phyloP scores from a whole-genome alignment of 192 early-diverging fungal species.

The Coemansia sp. region DNA sequence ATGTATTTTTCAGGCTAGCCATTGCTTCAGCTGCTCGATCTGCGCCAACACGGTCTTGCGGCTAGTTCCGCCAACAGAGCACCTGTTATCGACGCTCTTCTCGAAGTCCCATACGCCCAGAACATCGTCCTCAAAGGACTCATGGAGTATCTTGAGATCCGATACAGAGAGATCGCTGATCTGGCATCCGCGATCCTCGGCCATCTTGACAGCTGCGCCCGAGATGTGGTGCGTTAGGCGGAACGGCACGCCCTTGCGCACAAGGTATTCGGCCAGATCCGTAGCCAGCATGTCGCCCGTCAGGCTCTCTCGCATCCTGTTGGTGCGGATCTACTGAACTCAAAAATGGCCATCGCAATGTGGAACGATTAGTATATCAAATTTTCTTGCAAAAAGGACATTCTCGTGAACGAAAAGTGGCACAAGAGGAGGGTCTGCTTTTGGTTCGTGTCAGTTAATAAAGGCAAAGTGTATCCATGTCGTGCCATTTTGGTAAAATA shows the following conservation, averaged over 20 bases:
- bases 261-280: constrained; percentile 97
- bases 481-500: constrained; percentile 2
- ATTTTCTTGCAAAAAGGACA: constrained; percentile 1
- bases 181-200: constrained; percentile 77
- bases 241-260: constrained; percentile 98
- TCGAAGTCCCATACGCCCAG: constrained; percentile 87
- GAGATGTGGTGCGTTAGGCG: constrained; percentile 98
- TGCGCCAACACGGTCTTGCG: constrained; percentile 75
- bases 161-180: constrained; percentile 73
- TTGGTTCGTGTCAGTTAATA: constrained; percentile 7
- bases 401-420: background rate
- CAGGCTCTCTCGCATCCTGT: constrained; percentile 79
- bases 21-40: constrained; percentile 72
- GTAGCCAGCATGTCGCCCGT: constrained; percentile 96
- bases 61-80: constrained; percentile 87
- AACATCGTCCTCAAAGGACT: constrained; percentile 83
- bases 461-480: constrained; percentile 45
- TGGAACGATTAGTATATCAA: too few species aligned
- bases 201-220: constrained; percentile 89
- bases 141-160: constrained; percentile 85
- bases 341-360: too few species aligned
- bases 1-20: constrained; percentile 45
- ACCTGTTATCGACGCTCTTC: constrained; percentile 83
- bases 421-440: background rate
- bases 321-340: constrained; percentile 66